Base-by-base conservation (phyloP, 2,329 filamentous ascomycete species). In the Moelleriella libera region DNA sequence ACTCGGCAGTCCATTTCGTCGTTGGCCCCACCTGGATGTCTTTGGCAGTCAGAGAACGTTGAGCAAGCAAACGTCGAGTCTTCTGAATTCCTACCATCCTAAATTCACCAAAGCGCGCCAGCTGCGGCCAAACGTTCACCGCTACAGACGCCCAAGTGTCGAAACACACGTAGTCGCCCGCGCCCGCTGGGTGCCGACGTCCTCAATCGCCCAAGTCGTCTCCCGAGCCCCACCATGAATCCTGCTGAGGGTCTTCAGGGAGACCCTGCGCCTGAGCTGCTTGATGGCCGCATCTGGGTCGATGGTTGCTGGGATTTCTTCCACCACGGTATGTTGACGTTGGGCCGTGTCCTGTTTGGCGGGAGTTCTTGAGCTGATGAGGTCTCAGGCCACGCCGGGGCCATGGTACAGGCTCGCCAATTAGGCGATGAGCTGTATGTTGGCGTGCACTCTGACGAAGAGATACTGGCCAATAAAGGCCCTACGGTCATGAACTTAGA, bases 281-380 rank as follows among this genome's bases (percentile, higher is more conserved):
- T 76, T 34, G 76, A 80, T 30, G 80, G 85, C 57, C 82, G 90
- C 55, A 86, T 98, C 59, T 98, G 94, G 94, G 85, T 98, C 30
- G 92, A 98, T 64, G 92, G 92, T 52, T 98, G 92, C 74, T 98
- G 96, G 70, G 92, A 98, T 71, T 98, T 98, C 68, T 94, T 89
- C 68, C 92, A 98, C 65, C 92, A 97, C 64, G 92, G 86, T 88
- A 65, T 55, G 69, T 57, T 12, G 14, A 28, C 9, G 29, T 4
- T 41, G 14, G 12, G 4, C 8, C 42, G 42, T 2, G n/a, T n/a
- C 14, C 9, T 4, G 40, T n/a, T 12, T 41, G 9, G 8, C n/a
- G 40, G 7, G 9, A 6, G 3, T 7, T 14, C 7, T n/a, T 41
- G 14, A n/a, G 10, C 40, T n/a, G 46, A 40, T 44, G 31, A 41